phyloP scores from a whole-genome alignment of 495 filamentous ascomycete species.

The Neohortaea acidophila region DNA sequence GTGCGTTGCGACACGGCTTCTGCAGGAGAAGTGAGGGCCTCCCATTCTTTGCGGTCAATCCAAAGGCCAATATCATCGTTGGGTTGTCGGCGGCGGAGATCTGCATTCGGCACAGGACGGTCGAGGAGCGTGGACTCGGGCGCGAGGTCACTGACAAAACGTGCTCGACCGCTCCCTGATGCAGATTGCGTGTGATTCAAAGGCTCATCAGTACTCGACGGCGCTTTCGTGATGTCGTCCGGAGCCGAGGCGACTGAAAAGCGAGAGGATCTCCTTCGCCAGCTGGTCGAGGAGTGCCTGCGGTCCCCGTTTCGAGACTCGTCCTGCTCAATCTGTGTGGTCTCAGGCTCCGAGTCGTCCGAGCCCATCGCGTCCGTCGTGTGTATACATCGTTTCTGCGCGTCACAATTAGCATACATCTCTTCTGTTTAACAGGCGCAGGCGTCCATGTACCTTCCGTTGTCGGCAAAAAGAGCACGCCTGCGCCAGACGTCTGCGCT shows the following conservation, averaged over 20 bases:
- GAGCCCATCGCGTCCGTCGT: no score
- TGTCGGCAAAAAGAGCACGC: conserved; percentile 13
- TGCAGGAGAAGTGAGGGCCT: conserved; percentile 3
- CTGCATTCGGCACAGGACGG: background rate
- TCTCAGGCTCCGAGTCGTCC: no score
- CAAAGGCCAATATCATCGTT: conserved; percentile 27
- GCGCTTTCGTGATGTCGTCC: no score
- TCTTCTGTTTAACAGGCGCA: background rate
- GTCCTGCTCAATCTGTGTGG: no score
- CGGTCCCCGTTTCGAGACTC: no score
- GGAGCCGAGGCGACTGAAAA: no score
- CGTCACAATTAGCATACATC: background rate
- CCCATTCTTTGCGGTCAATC: conserved; percentile 24
- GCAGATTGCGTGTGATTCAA: background rate
- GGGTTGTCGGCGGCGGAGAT: conserved; percentile 27
- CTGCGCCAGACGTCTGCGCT: conserved; percentile 16
- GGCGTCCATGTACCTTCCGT: conserved; percentile 9
- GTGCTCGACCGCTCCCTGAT: conserved; percentile 2
- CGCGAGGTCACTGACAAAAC: conserved; percentile 38
- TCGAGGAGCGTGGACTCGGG: conserved; percentile 36
- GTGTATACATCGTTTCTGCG: conserved; percentile 17
- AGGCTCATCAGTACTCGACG: background rate
- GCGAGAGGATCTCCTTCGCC: no score
- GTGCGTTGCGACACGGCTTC: background rate
- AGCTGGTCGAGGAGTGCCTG: no score